Conservation (phyloP, 805 yeast genomes). For the Ogataea ganodermae region DNA sequence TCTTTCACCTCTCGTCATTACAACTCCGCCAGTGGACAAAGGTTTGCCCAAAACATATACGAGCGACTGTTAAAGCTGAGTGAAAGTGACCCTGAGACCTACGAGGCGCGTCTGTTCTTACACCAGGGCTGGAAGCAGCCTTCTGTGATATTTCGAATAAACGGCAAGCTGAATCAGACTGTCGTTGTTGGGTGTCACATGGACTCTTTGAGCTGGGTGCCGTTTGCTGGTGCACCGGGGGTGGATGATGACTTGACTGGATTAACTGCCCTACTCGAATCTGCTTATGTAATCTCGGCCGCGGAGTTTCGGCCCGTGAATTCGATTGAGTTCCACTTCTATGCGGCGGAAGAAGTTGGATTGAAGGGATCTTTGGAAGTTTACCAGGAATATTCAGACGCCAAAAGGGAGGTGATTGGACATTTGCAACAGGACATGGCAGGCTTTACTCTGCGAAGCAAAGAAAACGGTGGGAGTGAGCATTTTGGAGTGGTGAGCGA, state of each 20-base stretch:
- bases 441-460: conserved; percentile 62
- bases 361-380: conserved; percentile 82
- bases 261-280: conserved; percentile 73
- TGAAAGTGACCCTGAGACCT: conserved; percentile 27
- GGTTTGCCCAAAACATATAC: conserved; percentile 21
- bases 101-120: conserved; percentile 48
- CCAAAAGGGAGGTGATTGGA: conserved; percentile 59
- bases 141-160: conserved; percentile 66
- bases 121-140: conserved; percentile 77
- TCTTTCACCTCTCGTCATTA: conserved; percentile 6
- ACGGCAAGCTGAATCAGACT: conserved; percentile 38
- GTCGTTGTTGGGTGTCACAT: conserved; percentile 86
- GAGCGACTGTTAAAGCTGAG: conserved; percentile 41
- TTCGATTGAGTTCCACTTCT: conserved; percentile 90
- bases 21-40: conserved; percentile 7
- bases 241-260: conserved; percentile 97
- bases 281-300: conserved; percentile 61
- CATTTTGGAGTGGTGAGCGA: conserved; percentile 83
- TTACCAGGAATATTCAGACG: conserved; percentile 52
- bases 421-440: conserved; percentile 97
- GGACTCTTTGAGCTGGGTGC: conserved; percentile 75
- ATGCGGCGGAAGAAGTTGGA: conserved; percentile 95
- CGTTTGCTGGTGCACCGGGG: conserved; percentile 78
- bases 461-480: conserved; percentile 53
- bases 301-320: conserved; percentile 37